These are phyloP conservation scores for Berkeleyomyces basicola DNA, from an alignment of 2,329 filamentous ascomycete genomes.

Conservation along the genomic window DNA sequence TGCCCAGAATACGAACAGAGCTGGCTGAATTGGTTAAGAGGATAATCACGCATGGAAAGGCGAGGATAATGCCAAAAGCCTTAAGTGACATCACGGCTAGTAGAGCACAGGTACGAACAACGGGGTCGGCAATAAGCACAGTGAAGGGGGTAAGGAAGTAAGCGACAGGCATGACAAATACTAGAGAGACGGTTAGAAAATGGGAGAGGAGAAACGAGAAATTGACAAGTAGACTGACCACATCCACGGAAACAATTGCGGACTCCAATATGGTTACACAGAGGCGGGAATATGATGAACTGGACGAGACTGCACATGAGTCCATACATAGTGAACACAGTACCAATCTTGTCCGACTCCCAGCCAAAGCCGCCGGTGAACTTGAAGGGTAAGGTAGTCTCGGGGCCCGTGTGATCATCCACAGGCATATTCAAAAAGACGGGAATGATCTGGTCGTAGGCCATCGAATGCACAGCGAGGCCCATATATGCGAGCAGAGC, in stretches of 20 bases:
- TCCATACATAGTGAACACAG: slow-evolving; percentile 73
- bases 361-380: slow-evolving; percentile 70
- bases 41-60: slow-evolving; percentile 80
- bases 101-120: slow-evolving; percentile 42
- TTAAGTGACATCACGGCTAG: slow-evolving; percentile 56
- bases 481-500: slow-evolving; percentile 66
- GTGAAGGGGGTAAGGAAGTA: slow-evolving; percentile 76
- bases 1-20: slow-evolving; percentile 63
- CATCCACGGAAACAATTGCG: slow-evolving; percentile 56
- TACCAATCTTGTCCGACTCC: slow-evolving; percentile 58
- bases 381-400: slow-evolving; percentile 53
- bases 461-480: slow-evolving; percentile 64
- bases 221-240: slow-evolving; percentile 22
- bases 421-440: slow-evolving; percentile 71
- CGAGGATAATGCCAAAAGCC: slow-evolving; percentile 60
- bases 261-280: slow-evolving; percentile 58
- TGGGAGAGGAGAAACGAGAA: background rate
- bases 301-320: slow-evolving; percentile 66
- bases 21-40: slow-evolving; percentile 74
- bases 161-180: slow-evolving; percentile 51
- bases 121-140: slow-evolving; percentile 37
- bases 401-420: slow-evolving; percentile 33
- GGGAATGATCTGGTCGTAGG: slow-evolving; percentile 75
- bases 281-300: slow-evolving; percentile 66
- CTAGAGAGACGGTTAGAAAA: slow-evolving; percentile 19